Conservation (phyloP, 495 filamentous ascomycete genomes). For the Aspergillus leporis region DNA sequence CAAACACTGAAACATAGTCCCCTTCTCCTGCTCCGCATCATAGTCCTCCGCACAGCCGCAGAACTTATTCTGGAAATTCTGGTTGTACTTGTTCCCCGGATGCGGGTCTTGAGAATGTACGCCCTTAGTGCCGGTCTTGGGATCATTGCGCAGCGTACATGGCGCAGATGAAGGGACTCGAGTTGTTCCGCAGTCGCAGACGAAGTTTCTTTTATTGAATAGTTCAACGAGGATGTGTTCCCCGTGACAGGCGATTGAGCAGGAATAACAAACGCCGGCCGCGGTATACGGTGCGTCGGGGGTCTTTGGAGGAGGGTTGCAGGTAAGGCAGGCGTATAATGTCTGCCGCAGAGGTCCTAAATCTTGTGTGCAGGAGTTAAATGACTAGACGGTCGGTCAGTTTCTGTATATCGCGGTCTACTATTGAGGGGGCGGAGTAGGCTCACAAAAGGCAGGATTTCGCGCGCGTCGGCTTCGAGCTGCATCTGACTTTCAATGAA, state of each 20-base stretch:
- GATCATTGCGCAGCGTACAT: conserved; percentile 77
- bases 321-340: conserved; percentile 89
- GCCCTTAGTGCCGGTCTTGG: conserved; percentile 70
- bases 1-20: conserved; percentile 99
- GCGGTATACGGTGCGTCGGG: conserved; percentile 63
- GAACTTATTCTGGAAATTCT: conserved; percentile 91
- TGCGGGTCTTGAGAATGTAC: conserved; percentile 73
- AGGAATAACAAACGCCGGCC: conserved; percentile 92
- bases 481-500: conserved; percentile 88
- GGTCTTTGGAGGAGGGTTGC: conserved; percentile 73
- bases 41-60: conserved; percentile 89
- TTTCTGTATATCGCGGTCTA: neutral
- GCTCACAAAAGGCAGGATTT: conserved; percentile 85
- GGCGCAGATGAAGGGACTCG: conserved; percentile 67
- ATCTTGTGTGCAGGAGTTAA: conserved; percentile 86
- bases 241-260: conserved; percentile 94
- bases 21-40: conserved; percentile 80
- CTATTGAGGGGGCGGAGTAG: neutral
- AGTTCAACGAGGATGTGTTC: conserved; percentile 95
- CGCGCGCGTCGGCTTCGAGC: conserved; percentile 91
- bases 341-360: conserved; percentile 84
- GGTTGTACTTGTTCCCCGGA: conserved; percentile 81
- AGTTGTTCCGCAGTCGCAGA: conserved; percentile 94
- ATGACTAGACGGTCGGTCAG: conserved; percentile 56
- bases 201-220: conserved; percentile 92